Evolutionary conservation across 169 alveolate species (phyloP).

Genomic region (Condylostoma magnum): DNA sequence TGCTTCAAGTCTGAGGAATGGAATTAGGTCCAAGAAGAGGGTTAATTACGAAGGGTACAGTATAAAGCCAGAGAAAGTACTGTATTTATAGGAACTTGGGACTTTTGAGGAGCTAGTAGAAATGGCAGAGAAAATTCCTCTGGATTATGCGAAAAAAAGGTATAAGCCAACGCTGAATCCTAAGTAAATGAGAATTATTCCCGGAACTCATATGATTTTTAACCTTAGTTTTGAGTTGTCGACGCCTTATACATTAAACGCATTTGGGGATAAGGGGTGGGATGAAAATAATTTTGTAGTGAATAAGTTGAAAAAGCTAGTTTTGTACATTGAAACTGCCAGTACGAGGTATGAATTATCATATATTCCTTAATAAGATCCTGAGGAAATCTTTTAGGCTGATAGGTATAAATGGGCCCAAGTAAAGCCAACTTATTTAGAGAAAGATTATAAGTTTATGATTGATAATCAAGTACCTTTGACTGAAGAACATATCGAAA

Average conservation of each 20-base stretch:
- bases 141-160: conserved; percentile 36
- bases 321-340: conserved; percentile 58
- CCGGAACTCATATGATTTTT: conserved; percentile 42
- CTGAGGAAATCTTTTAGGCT: conserved; percentile 22
- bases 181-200: conserved; percentile 49
- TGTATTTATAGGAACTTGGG: conserved; percentile 40
- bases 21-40: conserved; percentile 62
- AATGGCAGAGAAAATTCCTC: conserved; percentile 71
- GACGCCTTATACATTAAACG: conserved; percentile 49
- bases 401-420: conserved; percentile 49
- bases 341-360: conserved; percentile 47
- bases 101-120: conserved; percentile 45
- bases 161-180: conserved; percentile 27
- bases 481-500: conserved; percentile 43
- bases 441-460: conserved; percentile 51
- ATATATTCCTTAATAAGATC: conserved; percentile 6
- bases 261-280: conserved; percentile 65
- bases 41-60: conserved; percentile 71
- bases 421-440: conserved; percentile 46
- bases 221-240: conserved; percentile 69
- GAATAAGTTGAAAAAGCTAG: conserved; percentile 46
- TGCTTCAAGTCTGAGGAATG: conserved; percentile 51
- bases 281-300: conserved; percentile 49
- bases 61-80: conserved; percentile 64
- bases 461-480: conserved; percentile 49